These are phyloP conservation scores for Bipolaris cookei DNA, from an alignment of 2,329 filamentous ascomycete species.

Conservation along the genomic window DNA sequence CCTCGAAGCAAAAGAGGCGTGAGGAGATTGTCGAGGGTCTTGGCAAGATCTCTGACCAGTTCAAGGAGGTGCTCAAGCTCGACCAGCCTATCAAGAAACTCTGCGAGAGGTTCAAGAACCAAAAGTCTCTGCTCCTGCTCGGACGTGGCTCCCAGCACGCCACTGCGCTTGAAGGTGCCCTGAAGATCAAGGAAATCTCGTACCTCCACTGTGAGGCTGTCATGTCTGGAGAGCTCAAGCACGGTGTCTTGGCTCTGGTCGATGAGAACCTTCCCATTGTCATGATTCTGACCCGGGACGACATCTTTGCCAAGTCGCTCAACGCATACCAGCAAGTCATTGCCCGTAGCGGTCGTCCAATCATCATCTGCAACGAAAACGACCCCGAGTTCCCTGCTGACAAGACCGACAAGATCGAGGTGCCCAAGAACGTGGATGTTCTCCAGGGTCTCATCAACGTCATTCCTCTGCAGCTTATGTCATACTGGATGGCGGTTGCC, in stretches of 20 bases:
- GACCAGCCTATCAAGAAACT: constrained; percentile 94
- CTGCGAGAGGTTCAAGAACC: constrained; percentile 93
- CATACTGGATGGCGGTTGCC: constrained; percentile 97
- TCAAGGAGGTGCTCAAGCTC: constrained; percentile 88
- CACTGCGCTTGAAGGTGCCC: constrained; percentile 91
- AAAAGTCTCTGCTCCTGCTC: constrained; percentile 92
- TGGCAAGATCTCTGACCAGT: constrained; percentile 84
- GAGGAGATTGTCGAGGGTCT: constrained; percentile 97
- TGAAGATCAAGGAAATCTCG: constrained; percentile 99
- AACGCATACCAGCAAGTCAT: constrained; percentile 99
- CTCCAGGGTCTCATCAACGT: constrained; percentile 98
- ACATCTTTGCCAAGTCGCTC: constrained; percentile 97
- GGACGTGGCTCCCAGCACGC: constrained; percentile 96
- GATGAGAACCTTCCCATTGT: constrained; percentile 99
- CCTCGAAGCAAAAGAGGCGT: constrained; percentile 88
- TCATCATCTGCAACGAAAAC: constrained; percentile 94
- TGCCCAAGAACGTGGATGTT: constrained; percentile 92
- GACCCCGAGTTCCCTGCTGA: constrained; percentile 88
- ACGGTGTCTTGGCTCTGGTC: constrained; percentile 94
- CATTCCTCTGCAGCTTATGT: constrained; percentile 95
- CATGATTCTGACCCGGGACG: constrained; percentile 97
- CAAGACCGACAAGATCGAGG: constrained; percentile 95
- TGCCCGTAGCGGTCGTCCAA: constrained; percentile 92
- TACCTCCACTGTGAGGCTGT: constrained; percentile 99
- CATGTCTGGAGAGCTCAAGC: constrained; percentile 99